Base-by-base conservation (phyloP, 2,329 filamentous ascomycete genomes). In the Paramyrothecium roridum region DNA sequence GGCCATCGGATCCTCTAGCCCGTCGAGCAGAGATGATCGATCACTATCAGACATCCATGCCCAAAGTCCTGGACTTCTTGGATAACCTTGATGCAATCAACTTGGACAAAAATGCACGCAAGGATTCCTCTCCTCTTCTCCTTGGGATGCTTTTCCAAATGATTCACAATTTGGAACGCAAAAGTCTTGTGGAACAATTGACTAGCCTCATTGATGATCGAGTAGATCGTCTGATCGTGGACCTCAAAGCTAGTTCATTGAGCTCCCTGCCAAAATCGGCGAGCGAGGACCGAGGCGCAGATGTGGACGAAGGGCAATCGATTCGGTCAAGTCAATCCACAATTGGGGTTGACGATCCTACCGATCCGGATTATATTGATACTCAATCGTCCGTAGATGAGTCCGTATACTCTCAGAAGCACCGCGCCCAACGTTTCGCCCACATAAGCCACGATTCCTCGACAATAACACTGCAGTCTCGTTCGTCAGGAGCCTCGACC, bases 121-220 rank as follows among this genome's bases (percentile, higher is more conserved):
- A 21, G 3, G 52, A 55, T 8, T 45, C 59, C 1, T 59, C 59
- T 2, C 58, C 59, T 0, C 4, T 61, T 6, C 20, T 61, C 3
- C 3, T 60, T 6, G 58, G 59, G 0, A n/a, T 56, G 19, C 52
- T 61, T 11, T 48, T 60, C 16, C 53, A 57, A 3, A 50, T 53
- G 3, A 56, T 61, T 2, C 48, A 50, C 6, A 20, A 52, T 0
- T 52, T 46, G 8, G 50, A 61, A 48, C 52, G 58, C 1, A 17
- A 48, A 1, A 23, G 12, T 0, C 33, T 59, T 1, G 19, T 19
- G 0, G 16, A 16, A 4, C 54, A 59, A 12, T 19, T 61, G 2
- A 53, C 59, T 1, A 48, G 55, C 1, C 21, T 48, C 2, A 40
- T 60, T 19, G 33, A 3, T 8, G 54, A 59, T 1, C 60, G 33